A percentile compares a stretch with the other conserved stretches of the same genome.
These are phyloP conservation scores for Penicillium sp. DNA, from an alignment of 2,329 filamentous ascomycete genomes.

Conservation along the genomic window DNA sequence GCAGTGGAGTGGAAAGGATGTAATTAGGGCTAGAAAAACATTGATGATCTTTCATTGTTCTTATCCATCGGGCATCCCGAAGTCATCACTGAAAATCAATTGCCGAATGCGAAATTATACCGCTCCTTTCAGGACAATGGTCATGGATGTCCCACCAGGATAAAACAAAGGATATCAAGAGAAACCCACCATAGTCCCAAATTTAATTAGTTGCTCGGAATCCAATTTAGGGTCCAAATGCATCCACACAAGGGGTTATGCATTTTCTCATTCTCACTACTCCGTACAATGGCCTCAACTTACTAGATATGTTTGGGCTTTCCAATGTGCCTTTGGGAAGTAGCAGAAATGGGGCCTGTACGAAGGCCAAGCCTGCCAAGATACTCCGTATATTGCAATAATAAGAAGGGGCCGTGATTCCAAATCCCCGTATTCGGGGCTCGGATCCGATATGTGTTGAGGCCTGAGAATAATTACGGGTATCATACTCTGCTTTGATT, in stretches of 20 bases:
- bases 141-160: neutral
- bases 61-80: neutral
- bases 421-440: neutral
- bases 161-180: neutral
- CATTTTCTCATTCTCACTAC: neutral
- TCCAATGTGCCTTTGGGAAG: neutral
- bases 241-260: neutral
- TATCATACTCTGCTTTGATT: neutral
- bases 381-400: neutral
- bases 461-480: too few relatives aligned
- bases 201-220: neutral
- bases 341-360: neutral
- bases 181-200: neutral
- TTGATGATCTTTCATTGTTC: neutral
- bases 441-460: neutral
- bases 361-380: neutral
- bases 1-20: neutral
- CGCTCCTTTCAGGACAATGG: neutral
- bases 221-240: slow-evolving; percentile 7
- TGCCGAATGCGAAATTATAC: neutral
- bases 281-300: neutral
- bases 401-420: neutral
- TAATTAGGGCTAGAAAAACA: neutral
- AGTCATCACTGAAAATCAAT: neutral
- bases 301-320: neutral